Conservation (phyloP, 495 filamentous ascomycete genomes). For the Penicillium pancosmium region DNA sequence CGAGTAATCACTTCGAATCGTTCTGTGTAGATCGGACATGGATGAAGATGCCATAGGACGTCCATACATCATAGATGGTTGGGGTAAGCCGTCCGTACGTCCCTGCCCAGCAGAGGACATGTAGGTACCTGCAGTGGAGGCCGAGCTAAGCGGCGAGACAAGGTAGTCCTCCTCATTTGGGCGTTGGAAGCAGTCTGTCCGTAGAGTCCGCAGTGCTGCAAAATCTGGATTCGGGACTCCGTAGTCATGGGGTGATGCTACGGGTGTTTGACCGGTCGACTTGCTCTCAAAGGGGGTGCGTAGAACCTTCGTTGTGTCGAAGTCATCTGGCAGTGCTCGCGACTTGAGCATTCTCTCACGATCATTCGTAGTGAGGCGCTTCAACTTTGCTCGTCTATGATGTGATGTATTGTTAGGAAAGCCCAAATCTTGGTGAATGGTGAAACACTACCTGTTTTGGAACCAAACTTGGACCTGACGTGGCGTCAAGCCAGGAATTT, state of each 20-base stretch:
- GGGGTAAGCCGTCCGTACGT: slow-evolving; percentile 32
- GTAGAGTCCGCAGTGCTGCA: slow-evolving; percentile 33
- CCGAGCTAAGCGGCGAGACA: slow-evolving; percentile 48
- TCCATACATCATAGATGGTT: slow-evolving; percentile 30
- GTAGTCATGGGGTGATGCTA: slow-evolving; percentile 33
- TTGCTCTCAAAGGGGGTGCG: slow-evolving; percentile 66
- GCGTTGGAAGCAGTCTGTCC: slow-evolving; percentile 41
- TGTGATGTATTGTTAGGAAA: slow-evolving; percentile 25
- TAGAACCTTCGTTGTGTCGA: slow-evolving; percentile 88
- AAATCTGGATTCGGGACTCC: slow-evolving; percentile 24
- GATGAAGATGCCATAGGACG: slow-evolving; percentile 34
- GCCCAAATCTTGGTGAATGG: slow-evolving; percentile 6
- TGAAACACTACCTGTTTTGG: slow-evolving; percentile 80
- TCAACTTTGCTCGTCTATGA: slow-evolving; percentile 86
- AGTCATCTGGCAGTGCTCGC: slow-evolving; percentile 86
- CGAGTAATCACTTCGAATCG: slow-evolving; percentile 37
- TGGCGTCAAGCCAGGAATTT: slow-evolving; percentile 91
- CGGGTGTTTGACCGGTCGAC: slow-evolving; percentile 34
- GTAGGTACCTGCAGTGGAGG: slow-evolving; percentile 45
- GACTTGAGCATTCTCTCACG: slow-evolving; percentile 94
- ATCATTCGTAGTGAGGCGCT: slow-evolving; percentile 90
- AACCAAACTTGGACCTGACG: slow-evolving; percentile 99
- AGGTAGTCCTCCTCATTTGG: slow-evolving; percentile 47
- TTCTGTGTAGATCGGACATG: slow-evolving; percentile 38
- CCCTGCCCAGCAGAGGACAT: slow-evolving; percentile 38